Evolutionary conservation across 2,329 filamentous ascomycete species (phyloP).

Genomic region (Monosporascus sp.): DNA sequence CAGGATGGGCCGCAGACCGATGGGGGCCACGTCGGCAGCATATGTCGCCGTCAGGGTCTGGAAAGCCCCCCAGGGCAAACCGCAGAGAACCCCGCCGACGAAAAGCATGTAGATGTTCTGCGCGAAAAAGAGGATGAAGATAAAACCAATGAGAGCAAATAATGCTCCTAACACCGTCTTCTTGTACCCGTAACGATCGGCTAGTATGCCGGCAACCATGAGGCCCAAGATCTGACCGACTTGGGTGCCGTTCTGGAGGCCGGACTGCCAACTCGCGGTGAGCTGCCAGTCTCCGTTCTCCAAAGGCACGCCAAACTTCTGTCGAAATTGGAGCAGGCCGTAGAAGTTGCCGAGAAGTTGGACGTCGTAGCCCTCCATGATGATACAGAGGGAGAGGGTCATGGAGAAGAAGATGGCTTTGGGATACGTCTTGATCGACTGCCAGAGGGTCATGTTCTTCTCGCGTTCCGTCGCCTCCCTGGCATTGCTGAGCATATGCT

Average conservation of each 20-base stretch:
- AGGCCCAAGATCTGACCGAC: constrained; percentile 38
- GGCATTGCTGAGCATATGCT: background rate
- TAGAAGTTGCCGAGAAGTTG: constrained; percentile 20
- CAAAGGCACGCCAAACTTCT: constrained; percentile 2
- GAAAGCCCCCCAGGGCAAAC: constrained; percentile 27
- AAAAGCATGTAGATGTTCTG: constrained; percentile 24
- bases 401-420: constrained; percentile 18
- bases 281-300: constrained; percentile 32
- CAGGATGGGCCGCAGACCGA: constrained; percentile 20
- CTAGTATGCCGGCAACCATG: constrained; percentile 31
- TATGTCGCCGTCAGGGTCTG: constrained; percentile 21
- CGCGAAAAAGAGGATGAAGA: constrained; percentile 34
- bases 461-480: constrained; percentile 5
- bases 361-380: constrained; percentile 26
- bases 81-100: constrained; percentile 29
- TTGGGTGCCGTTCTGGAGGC: constrained; percentile 31
- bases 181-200: constrained; percentile 30
- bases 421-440: constrained; percentile 1
- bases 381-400: constrained; percentile 14
- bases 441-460: constrained; percentile 4
- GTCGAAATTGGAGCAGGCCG: constrained; percentile 8
- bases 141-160: constrained; percentile 26
- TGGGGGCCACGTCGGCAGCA: constrained; percentile 22
- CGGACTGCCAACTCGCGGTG: constrained; percentile 37
- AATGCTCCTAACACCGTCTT: constrained; percentile 32